A percentile compares a stretch with the other conserved stretches of the same genome.
Conservation (phyloP, 495 filamentous ascomycete species). For the Astrocystis sublimbata region DNA sequence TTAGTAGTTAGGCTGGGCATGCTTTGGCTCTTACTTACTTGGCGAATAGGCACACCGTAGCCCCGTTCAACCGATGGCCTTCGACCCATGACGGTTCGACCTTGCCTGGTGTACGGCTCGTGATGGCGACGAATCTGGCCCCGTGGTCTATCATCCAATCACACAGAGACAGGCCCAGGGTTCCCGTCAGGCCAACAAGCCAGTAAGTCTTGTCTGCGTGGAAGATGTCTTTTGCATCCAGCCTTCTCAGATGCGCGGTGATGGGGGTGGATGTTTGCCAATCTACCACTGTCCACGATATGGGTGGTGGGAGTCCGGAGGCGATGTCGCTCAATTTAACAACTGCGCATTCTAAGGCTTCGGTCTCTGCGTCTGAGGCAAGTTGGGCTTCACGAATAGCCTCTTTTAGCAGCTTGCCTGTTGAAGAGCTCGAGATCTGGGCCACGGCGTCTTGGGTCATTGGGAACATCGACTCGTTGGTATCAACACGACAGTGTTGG, state of each 20-base stretch:
- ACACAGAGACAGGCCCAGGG: conserved; percentile 50
- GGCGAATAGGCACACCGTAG: conserved; percentile 13
- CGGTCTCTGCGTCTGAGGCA: neutral
- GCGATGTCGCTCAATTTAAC: neutral
- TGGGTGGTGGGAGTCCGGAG: neutral
- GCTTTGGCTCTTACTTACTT: neutral
- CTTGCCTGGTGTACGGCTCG: conserved; percentile 52
- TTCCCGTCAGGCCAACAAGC: conserved; percentile 52
- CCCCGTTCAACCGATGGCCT: conserved; percentile 27
- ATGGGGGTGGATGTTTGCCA: neutral
- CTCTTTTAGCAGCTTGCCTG: neutral
- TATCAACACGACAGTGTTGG: neutral
- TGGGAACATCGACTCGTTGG: neutral
- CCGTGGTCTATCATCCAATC: conserved; percentile 56
- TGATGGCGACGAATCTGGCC: conserved; percentile 48
- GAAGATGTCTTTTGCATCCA: conserved; percentile 25
- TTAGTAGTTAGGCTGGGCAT: neutral
- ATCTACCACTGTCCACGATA: neutral
- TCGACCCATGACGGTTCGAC: conserved; percentile 46
- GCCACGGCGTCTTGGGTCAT: neutral
- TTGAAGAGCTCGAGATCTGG: neutral
- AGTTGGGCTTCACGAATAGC: neutral
- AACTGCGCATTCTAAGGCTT: neutral
- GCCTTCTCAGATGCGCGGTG: neutral
- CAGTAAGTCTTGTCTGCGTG: conserved; percentile 48